A percentile compares a stretch with the other conserved stretches of the same genome.
phyloP scores from a whole-genome alignment of 768 basidiomycete genomes.

The Collybiopsis luxurians region DNA sequence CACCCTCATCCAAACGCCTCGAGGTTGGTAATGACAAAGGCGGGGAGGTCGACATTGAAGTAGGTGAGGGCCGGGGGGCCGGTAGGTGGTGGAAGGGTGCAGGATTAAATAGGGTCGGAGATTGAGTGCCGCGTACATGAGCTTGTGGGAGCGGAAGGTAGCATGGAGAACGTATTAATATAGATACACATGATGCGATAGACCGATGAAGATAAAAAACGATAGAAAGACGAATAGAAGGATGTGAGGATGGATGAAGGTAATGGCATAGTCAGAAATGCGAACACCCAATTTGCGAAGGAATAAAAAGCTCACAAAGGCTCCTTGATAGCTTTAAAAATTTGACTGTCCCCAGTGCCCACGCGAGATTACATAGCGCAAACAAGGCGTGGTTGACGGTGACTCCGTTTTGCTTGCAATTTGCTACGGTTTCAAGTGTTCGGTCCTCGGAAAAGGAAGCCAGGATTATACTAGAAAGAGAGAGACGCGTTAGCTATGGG shows the following conservation, averaged over 20 bases:
- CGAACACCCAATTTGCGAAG: too few relatives aligned
- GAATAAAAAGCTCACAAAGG: conserved; percentile 15
- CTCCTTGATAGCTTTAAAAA: conserved; percentile 22
- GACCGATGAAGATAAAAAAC: too few relatives aligned
- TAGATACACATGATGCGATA: too few relatives aligned
- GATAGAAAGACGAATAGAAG: too few relatives aligned
- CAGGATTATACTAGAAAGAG: too few relatives aligned
- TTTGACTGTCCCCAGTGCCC: conserved; percentile 50
- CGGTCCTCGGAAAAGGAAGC: conserved; percentile 24
- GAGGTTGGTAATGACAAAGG: conserved; percentile 39
- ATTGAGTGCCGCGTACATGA: conserved; percentile 75
- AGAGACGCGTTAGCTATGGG: too few relatives aligned
- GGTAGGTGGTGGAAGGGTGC: conserved; percentile 44
- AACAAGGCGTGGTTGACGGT: conserved; percentile 59
- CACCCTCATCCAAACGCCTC: conserved; percentile 55
- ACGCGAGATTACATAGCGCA: conserved; percentile 56
- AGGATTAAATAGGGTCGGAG: conserved; percentile 47
- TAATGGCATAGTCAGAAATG: too few relatives aligned
- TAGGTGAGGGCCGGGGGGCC: conserved; percentile 62
- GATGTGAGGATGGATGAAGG: too few relatives aligned
- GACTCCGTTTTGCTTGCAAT: conserved; percentile 59
- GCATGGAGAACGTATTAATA: background rate
- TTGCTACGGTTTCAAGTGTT: conserved; percentile 46
- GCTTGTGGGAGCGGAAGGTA: conserved; percentile 24
- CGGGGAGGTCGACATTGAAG: conserved; percentile 65